These are phyloP conservation scores for Decorospora gaudefroyi DNA, from an alignment of 2,329 filamentous ascomycete species.

Conservation along the genomic window DNA sequence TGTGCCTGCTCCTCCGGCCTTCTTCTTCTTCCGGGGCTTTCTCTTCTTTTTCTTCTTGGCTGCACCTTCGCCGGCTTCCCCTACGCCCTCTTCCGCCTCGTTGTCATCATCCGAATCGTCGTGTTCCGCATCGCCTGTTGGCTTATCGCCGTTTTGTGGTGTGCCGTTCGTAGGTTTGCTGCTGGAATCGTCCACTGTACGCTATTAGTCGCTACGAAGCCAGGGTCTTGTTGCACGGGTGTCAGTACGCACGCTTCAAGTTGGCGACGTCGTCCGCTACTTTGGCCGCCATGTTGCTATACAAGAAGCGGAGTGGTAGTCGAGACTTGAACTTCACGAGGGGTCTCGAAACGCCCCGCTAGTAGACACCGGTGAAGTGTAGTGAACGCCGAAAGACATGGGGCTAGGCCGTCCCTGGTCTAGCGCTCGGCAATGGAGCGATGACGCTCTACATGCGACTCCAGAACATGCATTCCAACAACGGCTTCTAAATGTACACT, in stretches of 20 bases:
- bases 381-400: too few species aligned
- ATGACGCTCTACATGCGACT: conserved; percentile 38
- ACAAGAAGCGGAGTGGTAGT: conserved; percentile 5
- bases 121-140: conserved; percentile 55
- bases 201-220: conserved; percentile 9
- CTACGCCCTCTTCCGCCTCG: conserved; percentile 55
- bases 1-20: conserved; percentile 49
- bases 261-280: conserved; percentile 46
- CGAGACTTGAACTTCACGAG: conserved; percentile 22
- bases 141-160: conserved; percentile 41
- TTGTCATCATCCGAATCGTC: conserved; percentile 61
- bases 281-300: conserved; percentile 45
- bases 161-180: conserved; percentile 39
- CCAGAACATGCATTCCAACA: conserved; percentile 15
- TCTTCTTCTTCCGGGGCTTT: conserved; percentile 74
- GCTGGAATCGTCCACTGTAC: conserved; percentile 45
- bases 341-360: conserved; percentile 16
- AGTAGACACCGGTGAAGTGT: conserved; percentile 15
- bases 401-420: conserved; percentile 5
- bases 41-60: conserved; percentile 84
- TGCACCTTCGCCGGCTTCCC: conserved; percentile 43
- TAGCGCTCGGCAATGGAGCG: conserved; percentile 8
- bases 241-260: conserved; percentile 42
- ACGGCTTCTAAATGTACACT: conserved; percentile 4
- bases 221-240: background rate